Evolutionary conservation across 116 monocot species (phyloP).

Genomic region (Papilionanthe hybrid): DNA sequence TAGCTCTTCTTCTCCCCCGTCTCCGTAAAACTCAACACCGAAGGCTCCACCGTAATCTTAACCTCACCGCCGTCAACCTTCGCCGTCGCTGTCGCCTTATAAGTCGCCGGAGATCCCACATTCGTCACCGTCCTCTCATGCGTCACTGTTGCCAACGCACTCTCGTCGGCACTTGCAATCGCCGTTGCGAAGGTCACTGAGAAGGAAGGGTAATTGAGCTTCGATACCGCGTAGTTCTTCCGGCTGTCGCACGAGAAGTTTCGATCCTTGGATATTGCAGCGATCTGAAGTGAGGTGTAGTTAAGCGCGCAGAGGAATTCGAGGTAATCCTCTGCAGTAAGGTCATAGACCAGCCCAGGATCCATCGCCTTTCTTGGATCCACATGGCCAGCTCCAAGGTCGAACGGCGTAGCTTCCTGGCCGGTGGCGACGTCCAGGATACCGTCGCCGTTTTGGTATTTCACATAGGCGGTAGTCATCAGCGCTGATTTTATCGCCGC

Average conservation of each 20-base stretch:
- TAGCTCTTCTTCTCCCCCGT: slow-evolving; percentile 67
- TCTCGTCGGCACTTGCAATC: slow-evolving; percentile 1
- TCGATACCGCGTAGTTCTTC: slow-evolving; percentile 21
- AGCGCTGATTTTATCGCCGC: slow-evolving; percentile 48
- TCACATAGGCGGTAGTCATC: slow-evolving; percentile 49
- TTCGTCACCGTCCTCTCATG: slow-evolving; percentile 74
- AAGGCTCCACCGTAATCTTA: slow-evolving; percentile 52
- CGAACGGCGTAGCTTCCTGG: slow-evolving; percentile 40
- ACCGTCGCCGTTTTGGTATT: slow-evolving; percentile 18
- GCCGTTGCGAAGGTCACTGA: slow-evolving; percentile 33
- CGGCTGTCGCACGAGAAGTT: slow-evolving; percentile 24
- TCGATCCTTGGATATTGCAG: slow-evolving; percentile 15
- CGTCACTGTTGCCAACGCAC: slow-evolving; percentile 25
- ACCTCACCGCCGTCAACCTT: slow-evolving; percentile 19
- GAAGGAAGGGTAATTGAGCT: slow-evolving; percentile 54
- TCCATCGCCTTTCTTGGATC: slow-evolving; percentile 35
- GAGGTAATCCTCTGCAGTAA: slow-evolving; percentile 35
- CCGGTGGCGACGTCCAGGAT: slow-evolving; percentile 36
- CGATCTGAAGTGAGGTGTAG: slow-evolving; percentile 36
- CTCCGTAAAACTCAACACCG: slow-evolving; percentile 43
- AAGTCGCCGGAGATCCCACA: slow-evolving; percentile 59
- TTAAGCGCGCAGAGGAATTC: slow-evolving; percentile 55
- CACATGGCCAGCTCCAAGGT: slow-evolving; percentile 46
- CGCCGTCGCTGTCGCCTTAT: slow-evolving; percentile 43
- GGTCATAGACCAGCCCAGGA: slow-evolving; percentile 52